Base-by-base conservation (phyloP, 352 stramenopile species). In the Globisporangium orthogonon region DNA sequence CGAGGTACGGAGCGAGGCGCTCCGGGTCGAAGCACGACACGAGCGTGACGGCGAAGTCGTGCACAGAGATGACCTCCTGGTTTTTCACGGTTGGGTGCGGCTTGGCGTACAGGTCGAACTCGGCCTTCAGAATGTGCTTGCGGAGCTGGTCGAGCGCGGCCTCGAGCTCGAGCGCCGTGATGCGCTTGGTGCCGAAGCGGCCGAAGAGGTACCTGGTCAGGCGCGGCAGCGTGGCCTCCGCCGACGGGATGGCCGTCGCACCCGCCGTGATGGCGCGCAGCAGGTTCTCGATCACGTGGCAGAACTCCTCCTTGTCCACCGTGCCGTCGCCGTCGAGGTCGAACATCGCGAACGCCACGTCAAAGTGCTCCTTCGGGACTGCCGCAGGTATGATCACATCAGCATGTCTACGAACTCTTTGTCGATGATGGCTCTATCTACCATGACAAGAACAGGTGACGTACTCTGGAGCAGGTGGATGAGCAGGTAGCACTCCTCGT, bases 281-380 rank as follows among this genome's bases (percentile, higher is more conserved):
- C 4, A 91, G 23, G 48, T 87, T 83, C 59, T 86, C 78, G 44
- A 92, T 76, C 47, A 90, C 78, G 50, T 83, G 60, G 44, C 76
- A 83, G 53, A 90, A 90, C 67, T 92, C 78, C 13, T 60, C 62
- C 58, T 90, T 90, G 63, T 88, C 69, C 39, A 92, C 83, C 11
- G 76, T 67, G 46, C 80, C 83, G 56, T 92, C 77, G 30, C 76
- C 74, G 50, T 92, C 79, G 35, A 90, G 55, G 58, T 92, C 79
- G 43, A 92, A 85, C 79, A 92, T 90, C 58, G 68, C 83, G 56
- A 92, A 92, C 49, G 78, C 79, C 41, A 92, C 79, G 31, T 83
- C 73, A 52, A 92, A 92, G 55, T 89, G 78, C 53, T 89, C 74
- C 45, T 79, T 76, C 0, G 83, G 83, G 55, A 92, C 81, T 91